These are phyloP conservation scores for Babesia caballi DNA, from an alignment of 169 alveolate genomes.

Conservation along the genomic window DNA sequence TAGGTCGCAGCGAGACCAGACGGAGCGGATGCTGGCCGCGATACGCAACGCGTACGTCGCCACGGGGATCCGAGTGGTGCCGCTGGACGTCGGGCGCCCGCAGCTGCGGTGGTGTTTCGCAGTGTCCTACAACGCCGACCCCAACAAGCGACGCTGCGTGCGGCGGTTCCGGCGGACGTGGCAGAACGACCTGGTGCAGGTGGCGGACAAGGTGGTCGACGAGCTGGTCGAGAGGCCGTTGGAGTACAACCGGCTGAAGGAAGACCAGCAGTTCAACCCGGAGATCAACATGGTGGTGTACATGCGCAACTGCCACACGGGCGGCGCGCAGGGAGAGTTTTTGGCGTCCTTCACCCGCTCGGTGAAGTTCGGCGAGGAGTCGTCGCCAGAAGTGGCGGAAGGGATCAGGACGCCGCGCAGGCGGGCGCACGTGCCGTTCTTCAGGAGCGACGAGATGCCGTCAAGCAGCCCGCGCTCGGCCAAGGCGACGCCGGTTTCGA, in stretches of 20 bases:
- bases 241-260: slow-evolving; percentile 11
- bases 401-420: neutral
- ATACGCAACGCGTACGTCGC: slow-evolving; percentile 5
- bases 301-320: neutral
- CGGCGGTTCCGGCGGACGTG: neutral
- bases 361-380: neutral
- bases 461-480: neutral
- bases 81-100: neutral
- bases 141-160: neutral
- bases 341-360: neutral
- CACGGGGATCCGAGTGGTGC: slow-evolving; percentile 39
- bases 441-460: slow-evolving; percentile 12
- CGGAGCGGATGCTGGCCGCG: neutral
- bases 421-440: slow-evolving; percentile 2
- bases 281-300: slow-evolving; percentile 39
- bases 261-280: slow-evolving; percentile 17
- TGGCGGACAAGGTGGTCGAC: neutral
- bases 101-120: neutral
- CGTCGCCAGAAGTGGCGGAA: neutral
- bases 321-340: neutral
- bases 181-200: slow-evolving; percentile 2
- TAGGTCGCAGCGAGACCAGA: neutral
- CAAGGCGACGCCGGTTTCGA: neutral
- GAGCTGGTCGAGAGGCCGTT: neutral
- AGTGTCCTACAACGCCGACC: slow-evolving; percentile 15